phyloP scores from a whole-genome alignment of 1,284 basidiomycete species.

The Puccinia triticina region DNA sequence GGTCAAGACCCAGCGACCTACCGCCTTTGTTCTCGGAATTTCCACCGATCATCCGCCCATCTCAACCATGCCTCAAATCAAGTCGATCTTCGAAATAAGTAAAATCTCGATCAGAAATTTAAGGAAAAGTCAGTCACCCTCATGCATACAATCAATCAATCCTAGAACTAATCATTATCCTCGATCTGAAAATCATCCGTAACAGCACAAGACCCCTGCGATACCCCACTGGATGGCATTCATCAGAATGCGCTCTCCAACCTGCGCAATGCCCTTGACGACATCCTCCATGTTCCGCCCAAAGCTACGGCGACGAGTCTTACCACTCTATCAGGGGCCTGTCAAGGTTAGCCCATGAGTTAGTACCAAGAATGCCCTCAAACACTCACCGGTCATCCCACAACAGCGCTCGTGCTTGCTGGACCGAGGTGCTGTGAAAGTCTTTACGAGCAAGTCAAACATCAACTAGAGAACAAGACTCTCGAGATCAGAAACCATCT shows the following conservation, averaged over 20 bases:
- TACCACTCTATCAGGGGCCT: constrained; percentile 21
- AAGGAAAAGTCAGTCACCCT: neutral
- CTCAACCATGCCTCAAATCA: neutral
- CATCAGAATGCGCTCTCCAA: neutral
- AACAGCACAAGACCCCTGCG: neutral
- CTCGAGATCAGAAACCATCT: neutral
- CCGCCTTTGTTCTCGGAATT: neutral
- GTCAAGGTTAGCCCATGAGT: constrained; percentile 23
- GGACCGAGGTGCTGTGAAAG: neutral
- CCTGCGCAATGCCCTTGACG: neutral
- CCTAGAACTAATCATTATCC: too few relatives aligned
- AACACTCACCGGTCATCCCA: neutral
- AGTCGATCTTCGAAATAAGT: neutral
- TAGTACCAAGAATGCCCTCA: neutral
- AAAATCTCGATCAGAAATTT: constrained; percentile 10
- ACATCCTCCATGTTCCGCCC: constrained; percentile 9
- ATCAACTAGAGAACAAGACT: constrained; percentile 3
- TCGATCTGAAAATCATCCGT: neutral
- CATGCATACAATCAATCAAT: too few relatives aligned
- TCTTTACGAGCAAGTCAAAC: neutral
- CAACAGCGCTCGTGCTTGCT: constrained; percentile 17
- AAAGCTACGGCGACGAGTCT: constrained; percentile 7
- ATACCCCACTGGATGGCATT: neutral
- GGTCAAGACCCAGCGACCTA: neutral
- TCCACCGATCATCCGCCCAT: neutral